These are phyloP conservation scores for Papiliotrema nemorosa DNA, from an alignment of 1,284 basidiomycete genomes.

Conservation along the genomic window DNA sequence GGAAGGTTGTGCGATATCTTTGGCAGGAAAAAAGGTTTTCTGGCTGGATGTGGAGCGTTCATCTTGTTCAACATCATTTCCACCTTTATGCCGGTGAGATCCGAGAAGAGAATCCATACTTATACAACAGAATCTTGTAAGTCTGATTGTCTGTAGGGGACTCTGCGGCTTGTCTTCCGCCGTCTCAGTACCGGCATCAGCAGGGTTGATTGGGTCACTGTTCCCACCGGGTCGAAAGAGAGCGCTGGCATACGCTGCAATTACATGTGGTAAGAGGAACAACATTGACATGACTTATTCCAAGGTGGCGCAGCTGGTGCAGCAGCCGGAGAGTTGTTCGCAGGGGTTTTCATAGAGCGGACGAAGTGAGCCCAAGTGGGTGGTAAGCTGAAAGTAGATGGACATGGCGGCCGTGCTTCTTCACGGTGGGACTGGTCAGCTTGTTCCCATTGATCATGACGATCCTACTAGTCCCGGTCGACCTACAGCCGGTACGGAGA, in stretches of 20 bases:
- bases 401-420: constrained; percentile 10
- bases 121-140: constrained; percentile 9
- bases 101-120: no score
- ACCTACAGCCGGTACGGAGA: neutral
- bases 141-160: constrained; percentile 7
- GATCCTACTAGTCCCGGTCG: constrained; percentile 1
- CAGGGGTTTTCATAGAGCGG: constrained; percentile 4
- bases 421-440: neutral
- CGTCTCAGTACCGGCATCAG: constrained; percentile 5
- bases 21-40: constrained; percentile 3
- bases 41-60: constrained; percentile 2
- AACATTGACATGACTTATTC: no score
- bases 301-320: constrained; percentile 8
- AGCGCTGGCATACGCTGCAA: constrained; percentile 6
- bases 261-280: constrained; percentile 8
- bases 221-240: constrained; percentile 7
- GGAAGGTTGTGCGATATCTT: constrained; percentile 13
- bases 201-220: constrained; percentile 6
- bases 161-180: constrained; percentile 6
- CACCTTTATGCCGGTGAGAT: constrained; percentile 12
- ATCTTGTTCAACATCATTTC: constrained; percentile 3
- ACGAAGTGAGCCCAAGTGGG: no score
- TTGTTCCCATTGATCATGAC: constrained; percentile 5
- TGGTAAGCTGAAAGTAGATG: no score
- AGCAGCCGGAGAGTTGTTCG: constrained; percentile 8